Evolutionary conservation across 805 yeast species (phyloP).

Genomic region (Nakazawaea pomicola): DNA sequence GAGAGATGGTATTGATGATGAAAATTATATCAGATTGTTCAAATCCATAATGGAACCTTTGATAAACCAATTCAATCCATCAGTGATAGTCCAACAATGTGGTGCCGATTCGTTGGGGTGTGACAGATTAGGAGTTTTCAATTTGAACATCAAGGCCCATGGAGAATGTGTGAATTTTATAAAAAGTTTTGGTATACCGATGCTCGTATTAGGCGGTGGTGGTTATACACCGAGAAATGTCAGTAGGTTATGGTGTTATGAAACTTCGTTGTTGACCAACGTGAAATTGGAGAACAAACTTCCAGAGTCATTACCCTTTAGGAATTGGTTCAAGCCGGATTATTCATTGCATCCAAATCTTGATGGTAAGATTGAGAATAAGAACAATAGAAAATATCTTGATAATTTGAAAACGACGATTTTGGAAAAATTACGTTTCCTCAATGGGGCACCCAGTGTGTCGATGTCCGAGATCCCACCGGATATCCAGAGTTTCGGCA

Average conservation of each 20-base stretch:
- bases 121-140: conserved; percentile 92
- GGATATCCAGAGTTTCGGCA: conserved; percentile 34
- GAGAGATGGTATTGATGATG: conserved; percentile 94
- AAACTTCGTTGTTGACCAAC: conserved; percentile 84
- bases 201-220: conserved; percentile 94
- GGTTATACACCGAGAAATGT: conserved; percentile 97
- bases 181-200: conserved; percentile 84
- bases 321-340: conserved; percentile 87
- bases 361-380: conserved; percentile 80
- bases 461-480: conserved; percentile 91
- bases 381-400: conserved; percentile 75
- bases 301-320: conserved; percentile 71
- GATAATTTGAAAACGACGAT: conserved; percentile 74
- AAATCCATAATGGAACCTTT: conserved; percentile 89
- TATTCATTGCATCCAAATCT: conserved; percentile 79
- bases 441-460: conserved; percentile 93
- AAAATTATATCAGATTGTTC: conserved; percentile 66
- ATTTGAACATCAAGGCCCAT: conserved; percentile 85
- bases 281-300: conserved; percentile 70
- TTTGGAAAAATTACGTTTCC: conserved; percentile 71
- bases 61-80: conserved; percentile 86
- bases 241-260: conserved; percentile 92
- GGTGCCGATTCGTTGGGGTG: conserved; percentile 96
- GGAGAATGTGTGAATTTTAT: conserved; percentile 92
- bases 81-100: conserved; percentile 92